Evolutionary conservation across 2,329 filamentous ascomycete species (phyloP), one percentile per base, ranked within the genome.

Genomic region (Cercospora sp.): DNA sequence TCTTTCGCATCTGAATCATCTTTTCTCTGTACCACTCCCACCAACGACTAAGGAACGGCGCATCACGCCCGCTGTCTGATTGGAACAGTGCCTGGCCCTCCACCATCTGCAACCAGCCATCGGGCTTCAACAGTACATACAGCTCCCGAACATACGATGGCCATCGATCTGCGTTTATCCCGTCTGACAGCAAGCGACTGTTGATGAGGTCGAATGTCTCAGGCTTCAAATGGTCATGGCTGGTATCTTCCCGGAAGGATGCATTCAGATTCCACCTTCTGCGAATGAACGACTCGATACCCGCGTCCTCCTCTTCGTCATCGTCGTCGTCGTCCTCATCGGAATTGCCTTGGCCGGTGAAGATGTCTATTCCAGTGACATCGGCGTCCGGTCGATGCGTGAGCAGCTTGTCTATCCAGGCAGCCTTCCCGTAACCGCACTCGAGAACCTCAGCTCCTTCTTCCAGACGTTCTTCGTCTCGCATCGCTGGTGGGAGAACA

Each of bases 101-200:
- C n/a, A 92, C 87, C 85, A 97, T 89, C 76, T 97, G 93, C 68
- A 91, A 86, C 92, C 93, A 97, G 1, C 94, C 93, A 2, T 89
- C 90, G 5, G 89, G 90, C 61, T 88, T 90, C 70, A 94, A 82
- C 9, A 93, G 85, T 24, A 87, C 85, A 72, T 88, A 86, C 69
- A 97, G 91, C 73, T 97, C 94, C 73, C 84, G 83, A 71, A 97
- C 80, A 79, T 96, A 97, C 34, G 85, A 84, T 65, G 82, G 80
- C 94, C 94, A 97, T 78, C 92, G 86, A 70, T 84, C 81, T 66
- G 84, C 82, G 75, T 94, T 85, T 74, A 97, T 91, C 0, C 92
- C 93, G 24, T 88, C 88, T 71, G 86, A 83, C 78, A 92, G 82
- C 80, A 91, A 85, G 72, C 89, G 88, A 73, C 92, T 97, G 75